A percentile compares a stretch with the other conserved stretches of the same genome.
These are phyloP conservation scores for Phellinidium pouzarii DNA, from an alignment of 1,284 basidiomycete species.

Conservation along the genomic window DNA sequence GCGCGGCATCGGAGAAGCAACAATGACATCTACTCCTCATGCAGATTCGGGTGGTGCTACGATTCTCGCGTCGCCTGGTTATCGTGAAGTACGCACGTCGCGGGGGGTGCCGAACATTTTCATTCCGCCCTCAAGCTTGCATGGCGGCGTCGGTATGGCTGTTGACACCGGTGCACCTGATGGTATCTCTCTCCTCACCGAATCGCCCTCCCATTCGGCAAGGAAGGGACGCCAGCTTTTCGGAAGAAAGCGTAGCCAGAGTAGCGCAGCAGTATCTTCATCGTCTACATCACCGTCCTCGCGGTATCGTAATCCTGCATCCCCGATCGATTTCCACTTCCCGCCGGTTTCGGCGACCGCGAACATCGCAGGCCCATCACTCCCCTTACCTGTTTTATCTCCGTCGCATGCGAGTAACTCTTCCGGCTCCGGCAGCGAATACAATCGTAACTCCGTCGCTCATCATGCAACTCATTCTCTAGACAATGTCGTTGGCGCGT, in stretches of 20 bases:
- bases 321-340: slow-evolving; percentile 19
- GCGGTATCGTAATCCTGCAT: slow-evolving; percentile 10
- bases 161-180: slow-evolving; percentile 19
- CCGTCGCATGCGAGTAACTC: slow-evolving; percentile 13
- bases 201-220: slow-evolving; percentile 5
- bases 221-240: not conserved
- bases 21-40: slow-evolving; percentile 12
- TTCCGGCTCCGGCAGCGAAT: slow-evolving; percentile 4
- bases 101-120: slow-evolving; percentile 36
- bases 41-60: slow-evolving; percentile 2
- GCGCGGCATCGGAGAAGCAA: slow-evolving; percentile 17
- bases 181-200: slow-evolving; percentile 18
- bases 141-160: slow-evolving; percentile 9
- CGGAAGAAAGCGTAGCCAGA: slow-evolving; percentile 16
- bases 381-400: slow-evolving; percentile 9
- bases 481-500: slow-evolving; percentile 5
- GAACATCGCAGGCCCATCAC: slow-evolving; percentile 6
- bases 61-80: slow-evolving; percentile 21
- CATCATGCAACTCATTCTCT: slow-evolving; percentile 20
- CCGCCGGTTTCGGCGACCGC: slow-evolving; percentile 17
- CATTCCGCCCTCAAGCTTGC: slow-evolving; percentile 28
- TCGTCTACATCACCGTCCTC: slow-evolving; percentile 3
- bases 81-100: slow-evolving; percentile 35
- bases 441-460: slow-evolving; percentile 4
- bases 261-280: slow-evolving; percentile 17